These are phyloP conservation scores for Calendula officinalis DNA, from an alignment of 129 eudicot genomes.

Conservation along the genomic window DNA sequence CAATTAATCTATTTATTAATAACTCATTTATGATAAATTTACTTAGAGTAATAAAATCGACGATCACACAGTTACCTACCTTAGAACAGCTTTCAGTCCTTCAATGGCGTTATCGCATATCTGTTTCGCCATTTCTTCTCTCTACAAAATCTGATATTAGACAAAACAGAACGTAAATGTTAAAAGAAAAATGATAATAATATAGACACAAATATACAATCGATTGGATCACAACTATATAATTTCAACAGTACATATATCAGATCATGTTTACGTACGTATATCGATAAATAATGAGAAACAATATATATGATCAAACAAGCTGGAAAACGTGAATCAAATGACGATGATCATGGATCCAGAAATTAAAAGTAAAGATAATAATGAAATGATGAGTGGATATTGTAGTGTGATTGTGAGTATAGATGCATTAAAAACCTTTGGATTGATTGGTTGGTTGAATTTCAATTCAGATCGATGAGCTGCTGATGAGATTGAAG, in stretches of 20 bases:
- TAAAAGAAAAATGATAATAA: background rate
- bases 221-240: background rate
- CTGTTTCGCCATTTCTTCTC: slow-evolving; percentile 52
- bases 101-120: slow-evolving; percentile 73
- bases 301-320: background rate
- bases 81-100: slow-evolving; percentile 66
- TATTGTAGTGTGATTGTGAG: slow-evolving; percentile 1
- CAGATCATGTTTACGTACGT: background rate
- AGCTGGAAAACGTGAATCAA: background rate
- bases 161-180: background rate
- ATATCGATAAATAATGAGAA: background rate
- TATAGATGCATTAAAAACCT: slow-evolving; percentile 11
- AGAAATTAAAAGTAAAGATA: background rate
- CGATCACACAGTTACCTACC: slow-evolving; percentile 24
- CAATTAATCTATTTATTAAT: background rate
- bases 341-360: too few relatives aligned
- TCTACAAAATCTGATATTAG: slow-evolving; percentile 28
- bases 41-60: background rate
- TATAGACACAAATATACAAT: background rate
- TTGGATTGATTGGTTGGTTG: background rate
- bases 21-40: too few relatives aligned
- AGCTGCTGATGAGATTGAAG: background rate
- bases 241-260: background rate
- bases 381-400: background rate
- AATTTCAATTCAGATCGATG: slow-evolving; percentile 18